Evolutionary conservation across 2,329 filamentous ascomycete genomes (phyloP).

Genomic region (Dothistroma septosporum): DNA sequence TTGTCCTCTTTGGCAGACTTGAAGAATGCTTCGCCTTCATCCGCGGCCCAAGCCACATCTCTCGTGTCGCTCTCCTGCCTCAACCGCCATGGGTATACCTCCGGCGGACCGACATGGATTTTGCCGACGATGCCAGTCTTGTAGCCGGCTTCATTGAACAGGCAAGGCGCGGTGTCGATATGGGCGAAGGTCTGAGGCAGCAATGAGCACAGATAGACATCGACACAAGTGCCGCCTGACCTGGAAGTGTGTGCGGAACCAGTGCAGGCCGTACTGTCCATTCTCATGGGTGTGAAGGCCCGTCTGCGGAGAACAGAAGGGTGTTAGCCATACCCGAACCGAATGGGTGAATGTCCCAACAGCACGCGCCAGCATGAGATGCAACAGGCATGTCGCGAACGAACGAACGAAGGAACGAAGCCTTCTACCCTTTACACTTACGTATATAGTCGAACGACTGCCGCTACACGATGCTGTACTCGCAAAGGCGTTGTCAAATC

Average conservation of each 20-base stretch:
- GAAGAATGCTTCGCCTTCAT: conserved; percentile 40
- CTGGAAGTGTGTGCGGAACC: conserved; percentile 40
- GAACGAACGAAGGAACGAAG: no score
- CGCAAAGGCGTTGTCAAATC: conserved; percentile 42
- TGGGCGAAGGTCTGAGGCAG: conserved; percentile 39
- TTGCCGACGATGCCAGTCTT: conserved; percentile 49
- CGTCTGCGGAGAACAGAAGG: no score
- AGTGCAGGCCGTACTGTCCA: conserved; percentile 46
- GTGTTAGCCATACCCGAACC: no score
- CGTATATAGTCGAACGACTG: conserved; percentile 47
- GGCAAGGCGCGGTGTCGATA: conserved; percentile 40
- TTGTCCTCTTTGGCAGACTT: conserved; percentile 30
- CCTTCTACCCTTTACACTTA: no score
- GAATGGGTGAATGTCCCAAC: no score
- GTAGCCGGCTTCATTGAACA: conserved; percentile 42
- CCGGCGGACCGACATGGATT: conserved; percentile 45
- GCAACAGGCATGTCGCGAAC: no score
- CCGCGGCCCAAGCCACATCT: conserved; percentile 43
- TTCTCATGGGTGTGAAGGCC: conserved; percentile 50
- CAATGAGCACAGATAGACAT: not conserved
- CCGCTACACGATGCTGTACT: conserved; percentile 49
- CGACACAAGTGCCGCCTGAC: not conserved
- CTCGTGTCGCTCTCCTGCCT: conserved; percentile 42
- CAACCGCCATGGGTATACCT: conserved; percentile 43
- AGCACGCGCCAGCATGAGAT: no score